Conservation (phyloP, 2,329 filamentous ascomycete species). For the Leptographium lundbergii region DNA sequence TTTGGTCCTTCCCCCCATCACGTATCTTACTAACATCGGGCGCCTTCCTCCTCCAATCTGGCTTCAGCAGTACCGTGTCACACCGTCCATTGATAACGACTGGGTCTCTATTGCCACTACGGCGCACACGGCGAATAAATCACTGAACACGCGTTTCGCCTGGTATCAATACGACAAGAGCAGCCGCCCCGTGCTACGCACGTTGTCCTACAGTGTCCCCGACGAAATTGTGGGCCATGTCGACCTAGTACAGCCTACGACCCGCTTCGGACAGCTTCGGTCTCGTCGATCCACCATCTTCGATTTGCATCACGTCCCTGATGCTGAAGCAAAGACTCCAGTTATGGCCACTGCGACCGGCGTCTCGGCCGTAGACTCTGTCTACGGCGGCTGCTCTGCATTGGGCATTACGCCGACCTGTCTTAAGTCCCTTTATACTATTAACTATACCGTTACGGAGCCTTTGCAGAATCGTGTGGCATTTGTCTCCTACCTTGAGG, state of each 20-base stretch:
- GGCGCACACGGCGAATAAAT: slow-evolving; percentile 36
- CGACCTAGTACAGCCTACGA: slow-evolving; percentile 53
- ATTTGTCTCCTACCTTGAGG: slow-evolving; percentile 30
- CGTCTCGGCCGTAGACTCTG: slow-evolving; percentile 7
- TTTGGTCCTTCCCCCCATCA: too few relatives aligned
- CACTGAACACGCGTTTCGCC: slow-evolving; percentile 45
- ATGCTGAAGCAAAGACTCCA: slow-evolving; percentile 1
- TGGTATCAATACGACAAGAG: slow-evolving; percentile 36
- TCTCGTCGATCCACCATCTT: slow-evolving; percentile 28
- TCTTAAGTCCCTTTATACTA: slow-evolving; percentile 34
- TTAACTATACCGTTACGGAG: slow-evolving; percentile 23
- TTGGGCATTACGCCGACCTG: slow-evolving; percentile 36
- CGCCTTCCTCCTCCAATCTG: too few relatives aligned
- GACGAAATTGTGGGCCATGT: slow-evolving; percentile 38
- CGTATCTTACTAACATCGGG: too few relatives aligned
- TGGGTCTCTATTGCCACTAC: slow-evolving; percentile 49
- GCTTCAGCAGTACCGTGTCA: slow-evolving; percentile 38
- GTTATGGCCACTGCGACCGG: neutral
- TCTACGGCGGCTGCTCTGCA: slow-evolving; percentile 12
- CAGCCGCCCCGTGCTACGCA: slow-evolving; percentile 33
- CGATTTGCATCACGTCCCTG: slow-evolving; percentile 17
- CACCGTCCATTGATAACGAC: slow-evolving; percentile 35
- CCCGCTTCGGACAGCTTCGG: slow-evolving; percentile 41
- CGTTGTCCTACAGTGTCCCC: slow-evolving; percentile 48
- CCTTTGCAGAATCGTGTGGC: slow-evolving; percentile 20